Percentiles rank a stretch among this genome's conserved stretches.
phyloP scores from a whole-genome alignment of 192 early-diverging fungal genomes.

The Spinellus fusiger region DNA sequence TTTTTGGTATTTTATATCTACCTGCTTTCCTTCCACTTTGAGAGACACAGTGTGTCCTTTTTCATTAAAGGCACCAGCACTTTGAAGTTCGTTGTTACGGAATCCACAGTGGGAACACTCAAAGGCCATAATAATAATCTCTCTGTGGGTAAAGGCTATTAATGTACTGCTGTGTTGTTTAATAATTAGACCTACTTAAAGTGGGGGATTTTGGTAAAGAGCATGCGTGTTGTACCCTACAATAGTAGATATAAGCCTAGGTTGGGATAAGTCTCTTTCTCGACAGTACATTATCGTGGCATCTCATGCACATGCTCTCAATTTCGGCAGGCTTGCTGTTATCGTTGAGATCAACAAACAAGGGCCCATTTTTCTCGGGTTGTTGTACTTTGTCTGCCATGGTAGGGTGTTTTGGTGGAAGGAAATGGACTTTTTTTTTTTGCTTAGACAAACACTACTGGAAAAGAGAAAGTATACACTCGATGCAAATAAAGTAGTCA shows the following conservation, averaged over 20 bases:
- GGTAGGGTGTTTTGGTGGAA: neutral
- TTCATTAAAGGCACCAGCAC: slow-evolving; percentile 76
- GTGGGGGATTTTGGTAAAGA: slow-evolving; percentile 89
- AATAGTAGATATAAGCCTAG: slow-evolving; percentile 1
- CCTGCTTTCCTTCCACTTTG: slow-evolving; percentile 52
- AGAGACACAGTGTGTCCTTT: slow-evolving; percentile 69
- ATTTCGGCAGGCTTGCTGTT: slow-evolving; percentile 72
- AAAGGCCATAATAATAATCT: slow-evolving; percentile 73
- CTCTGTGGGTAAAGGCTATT: slow-evolving; percentile 1
- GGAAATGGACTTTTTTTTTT: too few species aligned
- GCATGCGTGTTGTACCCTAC: slow-evolving; percentile 76
- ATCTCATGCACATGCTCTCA: slow-evolving; percentile 88
- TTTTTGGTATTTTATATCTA: slow-evolving; percentile 1
- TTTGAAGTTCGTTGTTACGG: slow-evolving; percentile 86
- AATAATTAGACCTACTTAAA: slow-evolving; percentile 64
- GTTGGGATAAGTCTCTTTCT: neutral
- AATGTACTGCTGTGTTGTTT: neutral
- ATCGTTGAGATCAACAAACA: slow-evolving; percentile 68
- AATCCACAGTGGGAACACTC: slow-evolving; percentile 86
- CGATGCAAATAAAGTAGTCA: too few species aligned
- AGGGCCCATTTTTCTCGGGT: slow-evolving; percentile 25
- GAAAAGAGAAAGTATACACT: too few species aligned
- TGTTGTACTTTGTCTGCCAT: slow-evolving; percentile 20
- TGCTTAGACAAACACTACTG: too few species aligned
- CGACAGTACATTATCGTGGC: slow-evolving; percentile 62